A percentile compares a stretch with the other conserved stretches of the same genome.
These are phyloP conservation scores for Ascochyta koolunga DNA, from an alignment of 2,329 filamentous ascomycete species.

Conservation along the genomic window DNA sequence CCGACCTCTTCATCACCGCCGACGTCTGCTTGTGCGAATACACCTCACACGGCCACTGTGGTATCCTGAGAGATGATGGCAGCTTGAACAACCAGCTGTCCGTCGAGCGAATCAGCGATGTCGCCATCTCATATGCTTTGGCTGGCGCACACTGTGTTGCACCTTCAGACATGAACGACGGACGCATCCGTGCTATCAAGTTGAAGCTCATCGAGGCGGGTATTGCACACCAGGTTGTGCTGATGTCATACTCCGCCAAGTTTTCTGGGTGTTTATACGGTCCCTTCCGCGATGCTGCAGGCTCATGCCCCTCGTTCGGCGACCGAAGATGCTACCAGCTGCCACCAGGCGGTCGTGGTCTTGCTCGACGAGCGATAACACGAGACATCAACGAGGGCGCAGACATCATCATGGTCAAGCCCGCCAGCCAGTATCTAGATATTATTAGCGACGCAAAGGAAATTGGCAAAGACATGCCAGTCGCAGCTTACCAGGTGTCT, in stretches of 20 bases:
- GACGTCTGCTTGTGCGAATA: conserved; percentile 99
- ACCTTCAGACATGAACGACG: conserved; percentile 98
- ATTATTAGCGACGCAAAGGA: conserved; percentile 98
- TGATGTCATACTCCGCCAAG: conserved; percentile 99
- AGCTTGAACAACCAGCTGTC: conserved; percentile 91
- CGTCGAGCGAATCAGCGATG: conserved; percentile 92
- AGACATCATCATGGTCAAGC: conserved; percentile 99
- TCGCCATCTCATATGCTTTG: conserved; percentile 96
- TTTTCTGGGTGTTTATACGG: conserved; percentile 97
- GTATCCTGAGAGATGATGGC: conserved; percentile 91
- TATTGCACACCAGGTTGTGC: conserved; percentile 84
- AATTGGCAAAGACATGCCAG: conserved; percentile 84
- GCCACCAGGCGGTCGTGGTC: conserved; percentile 86
- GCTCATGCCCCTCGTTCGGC: conserved; percentile 87
- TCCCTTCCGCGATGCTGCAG: conserved; percentile 94
- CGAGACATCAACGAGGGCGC: conserved; percentile 93
- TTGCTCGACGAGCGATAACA: conserved; percentile 87
- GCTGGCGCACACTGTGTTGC: conserved; percentile 97
- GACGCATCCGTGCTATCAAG: conserved; percentile 96
- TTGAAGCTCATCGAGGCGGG: conserved; percentile 95
- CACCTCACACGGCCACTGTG: conserved; percentile 96
- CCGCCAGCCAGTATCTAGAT: conserved; percentile 92
- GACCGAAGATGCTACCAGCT: conserved; percentile 97
- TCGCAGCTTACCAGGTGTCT: conserved; percentile 96
- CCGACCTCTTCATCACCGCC: conserved; percentile 85